Evolutionary conservation across 345 rosid genomes (phyloP).

Genomic region (Populus euphratica): DNA sequence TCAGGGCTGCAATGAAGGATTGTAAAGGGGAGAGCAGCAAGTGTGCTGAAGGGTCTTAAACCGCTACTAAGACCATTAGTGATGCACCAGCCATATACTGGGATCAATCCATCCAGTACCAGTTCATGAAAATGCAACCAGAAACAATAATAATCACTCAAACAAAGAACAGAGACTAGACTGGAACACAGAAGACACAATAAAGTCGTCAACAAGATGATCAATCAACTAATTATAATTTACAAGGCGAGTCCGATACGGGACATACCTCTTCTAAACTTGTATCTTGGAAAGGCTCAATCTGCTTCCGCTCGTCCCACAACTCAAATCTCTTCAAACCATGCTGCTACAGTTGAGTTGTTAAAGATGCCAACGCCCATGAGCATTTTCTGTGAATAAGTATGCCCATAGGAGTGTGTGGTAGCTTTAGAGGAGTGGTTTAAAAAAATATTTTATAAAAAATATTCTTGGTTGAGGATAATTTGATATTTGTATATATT

Average conservation of each 20-base stretch:
- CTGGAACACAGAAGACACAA: not conserved
- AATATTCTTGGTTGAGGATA: too few relatives aligned
- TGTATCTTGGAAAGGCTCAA: not conserved
- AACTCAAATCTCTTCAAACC: not conserved
- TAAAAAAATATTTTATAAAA: too few relatives aligned
- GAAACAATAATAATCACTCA: not conserved
- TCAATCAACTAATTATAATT: not conserved
- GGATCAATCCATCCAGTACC: too few relatives aligned
- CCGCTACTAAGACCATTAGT: too few relatives aligned
- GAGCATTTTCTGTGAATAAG: too few relatives aligned
- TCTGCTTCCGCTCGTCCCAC: not conserved
- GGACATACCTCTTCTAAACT: slow-evolving; percentile 4
- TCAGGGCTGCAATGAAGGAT: too few relatives aligned
- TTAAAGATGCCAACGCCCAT: not conserved
- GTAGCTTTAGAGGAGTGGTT: accelerated
- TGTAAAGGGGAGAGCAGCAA: too few relatives aligned
- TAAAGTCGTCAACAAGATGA: not conserved
- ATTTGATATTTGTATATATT: too few relatives aligned
- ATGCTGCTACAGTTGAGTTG: not conserved
- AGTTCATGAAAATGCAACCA: not conserved
- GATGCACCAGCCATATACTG: too few relatives aligned
- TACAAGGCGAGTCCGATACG: not conserved
- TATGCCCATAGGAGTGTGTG: not conserved
- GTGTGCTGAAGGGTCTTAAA: too few relatives aligned
- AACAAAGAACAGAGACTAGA: not conserved